Evolutionary conservation across 2,329 filamentous ascomycete genomes (phyloP).

Genomic region (Fusarium anthophilum): DNA sequence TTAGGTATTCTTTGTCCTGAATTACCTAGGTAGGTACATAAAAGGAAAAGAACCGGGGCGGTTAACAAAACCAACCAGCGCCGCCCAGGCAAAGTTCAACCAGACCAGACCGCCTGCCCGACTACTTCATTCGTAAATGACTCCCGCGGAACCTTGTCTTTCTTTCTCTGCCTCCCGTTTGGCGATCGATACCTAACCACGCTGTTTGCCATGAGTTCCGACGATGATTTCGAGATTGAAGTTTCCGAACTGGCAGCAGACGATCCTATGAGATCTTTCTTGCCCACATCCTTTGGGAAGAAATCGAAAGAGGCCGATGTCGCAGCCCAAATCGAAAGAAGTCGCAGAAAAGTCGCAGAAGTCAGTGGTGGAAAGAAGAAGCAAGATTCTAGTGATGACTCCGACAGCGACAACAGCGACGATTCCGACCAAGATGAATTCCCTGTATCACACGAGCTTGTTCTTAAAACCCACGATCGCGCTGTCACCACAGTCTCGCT

Average conservation of each 20-base stretch:
- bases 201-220: slow-evolving; percentile 62
- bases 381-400: slow-evolving; percentile 58
- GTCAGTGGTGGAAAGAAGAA: slow-evolving; percentile 29
- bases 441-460: slow-evolving; percentile 90
- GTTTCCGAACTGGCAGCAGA: slow-evolving; percentile 64
- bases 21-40: slow-evolving; percentile 28
- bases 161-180: slow-evolving; percentile 19
- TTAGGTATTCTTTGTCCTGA: no score
- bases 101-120: slow-evolving; percentile 27
- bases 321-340: slow-evolving; percentile 81
- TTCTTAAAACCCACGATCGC: slow-evolving; percentile 91
- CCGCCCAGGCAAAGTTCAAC: slow-evolving; percentile 21
- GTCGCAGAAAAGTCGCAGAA: slow-evolving; percentile 63
- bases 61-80: slow-evolving; percentile 38
- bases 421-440: slow-evolving; percentile 83
- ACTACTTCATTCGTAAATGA: slow-evolving; percentile 32
- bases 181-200: slow-evolving; percentile 19
- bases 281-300: slow-evolving; percentile 88
- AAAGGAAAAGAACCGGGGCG: slow-evolving; percentile 43
- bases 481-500: slow-evolving; percentile 85
- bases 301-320: slow-evolving; percentile 78
- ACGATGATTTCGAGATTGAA: slow-evolving; percentile 68
- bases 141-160: slow-evolving; percentile 28
- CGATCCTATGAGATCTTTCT: slow-evolving; percentile 78
- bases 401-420: slow-evolving; percentile 60